These are phyloP conservation scores for Filobasidium wieringae DNA, from an alignment of 768 basidiomycete genomes.

Conservation along the genomic window DNA sequence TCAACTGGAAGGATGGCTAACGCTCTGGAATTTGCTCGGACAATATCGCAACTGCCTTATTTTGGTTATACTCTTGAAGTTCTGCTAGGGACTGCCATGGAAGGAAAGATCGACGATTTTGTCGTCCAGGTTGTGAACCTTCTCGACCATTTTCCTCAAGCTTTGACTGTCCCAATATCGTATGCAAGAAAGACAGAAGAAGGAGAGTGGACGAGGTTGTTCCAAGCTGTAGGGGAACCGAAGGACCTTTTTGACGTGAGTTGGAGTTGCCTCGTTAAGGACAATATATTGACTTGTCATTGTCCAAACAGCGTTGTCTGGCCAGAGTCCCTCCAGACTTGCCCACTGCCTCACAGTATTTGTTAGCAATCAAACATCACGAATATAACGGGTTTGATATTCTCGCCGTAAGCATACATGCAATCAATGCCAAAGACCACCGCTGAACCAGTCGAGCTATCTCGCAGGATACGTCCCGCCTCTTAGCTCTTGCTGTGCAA, in stretches of 20 bases:
- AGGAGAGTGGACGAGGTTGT: slow-evolving; percentile 75
- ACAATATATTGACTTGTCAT: not conserved
- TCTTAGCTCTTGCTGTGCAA: slow-evolving; percentile 63
- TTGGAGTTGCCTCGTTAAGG: slow-evolving; percentile 7
- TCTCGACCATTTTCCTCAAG: slow-evolving; percentile 82
- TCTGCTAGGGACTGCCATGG: slow-evolving; percentile 81
- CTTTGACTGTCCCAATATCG: slow-evolving; percentile 83
- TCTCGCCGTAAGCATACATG: not conserved
- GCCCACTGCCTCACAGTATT: slow-evolving; percentile 81
- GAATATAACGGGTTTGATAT: slow-evolving; percentile 49
- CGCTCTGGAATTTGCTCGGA: slow-evolving; percentile 71
- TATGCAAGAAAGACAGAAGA: slow-evolving; percentile 95
- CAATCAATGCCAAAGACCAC: not conserved
- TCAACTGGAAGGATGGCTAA: not conserved
- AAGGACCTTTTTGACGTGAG: slow-evolving; percentile 79
- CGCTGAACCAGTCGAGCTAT: not conserved
- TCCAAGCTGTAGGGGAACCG: slow-evolving; percentile 81
- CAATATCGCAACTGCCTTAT: slow-evolving; percentile 79
- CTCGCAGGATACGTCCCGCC: slow-evolving; percentile 58
- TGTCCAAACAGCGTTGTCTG: slow-evolving; percentile 3
- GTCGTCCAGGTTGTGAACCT: slow-evolving; percentile 63
- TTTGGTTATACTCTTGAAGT: slow-evolving; percentile 92
- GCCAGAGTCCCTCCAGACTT: slow-evolving; percentile 40
- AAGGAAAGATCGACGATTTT: slow-evolving; percentile 46
- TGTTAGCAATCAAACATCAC: slow-evolving; percentile 82